Evolutionary conservation across 352 stramenopile species (phyloP).

Genomic region (Blastocystis sp.): DNA sequence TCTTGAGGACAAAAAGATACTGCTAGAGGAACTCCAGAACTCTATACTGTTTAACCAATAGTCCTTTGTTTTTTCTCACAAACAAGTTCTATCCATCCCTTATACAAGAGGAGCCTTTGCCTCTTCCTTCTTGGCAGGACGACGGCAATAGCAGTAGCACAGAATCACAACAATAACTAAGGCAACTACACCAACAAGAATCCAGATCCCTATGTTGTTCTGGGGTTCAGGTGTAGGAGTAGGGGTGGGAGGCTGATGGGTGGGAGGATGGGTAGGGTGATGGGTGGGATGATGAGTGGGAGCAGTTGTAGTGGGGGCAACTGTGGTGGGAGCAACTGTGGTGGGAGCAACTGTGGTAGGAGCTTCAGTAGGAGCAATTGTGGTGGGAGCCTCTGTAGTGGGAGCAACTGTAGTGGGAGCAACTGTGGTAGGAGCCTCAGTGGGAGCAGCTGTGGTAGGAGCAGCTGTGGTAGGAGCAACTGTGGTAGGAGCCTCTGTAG

Average conservation of each 20-base stretch:
- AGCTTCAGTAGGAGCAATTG: not conserved
- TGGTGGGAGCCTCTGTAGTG: not conserved
- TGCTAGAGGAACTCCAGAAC: not conserved
- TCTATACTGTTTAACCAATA: not conserved
- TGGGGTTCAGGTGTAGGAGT: not conserved
- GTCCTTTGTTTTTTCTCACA: slow-evolving; percentile 36
- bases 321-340: not conserved
- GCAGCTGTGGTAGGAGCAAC: not conserved
- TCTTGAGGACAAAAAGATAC: not conserved
- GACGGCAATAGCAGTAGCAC: not conserved
- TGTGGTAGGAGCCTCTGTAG: not conserved
- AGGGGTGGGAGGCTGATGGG: not conserved
- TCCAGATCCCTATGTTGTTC: not conserved
- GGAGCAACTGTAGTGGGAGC: not conserved
- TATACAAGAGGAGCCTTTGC: not conserved
- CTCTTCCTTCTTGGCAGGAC: not conserved
- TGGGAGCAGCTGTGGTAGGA: not conserved
- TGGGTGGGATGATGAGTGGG: not conserved
- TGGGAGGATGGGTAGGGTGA: not conserved
- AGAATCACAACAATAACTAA: not conserved
- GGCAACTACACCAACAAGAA: not conserved
- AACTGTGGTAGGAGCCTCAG: not conserved
- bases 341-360: not conserved
- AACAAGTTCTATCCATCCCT: not conserved
- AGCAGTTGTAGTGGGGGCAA: not conserved